Evolutionary conservation across 2,329 filamentous ascomycete species (phyloP), one percentile per base, ranked within the genome.

Genomic region (Diaporthe amygdali): DNA sequence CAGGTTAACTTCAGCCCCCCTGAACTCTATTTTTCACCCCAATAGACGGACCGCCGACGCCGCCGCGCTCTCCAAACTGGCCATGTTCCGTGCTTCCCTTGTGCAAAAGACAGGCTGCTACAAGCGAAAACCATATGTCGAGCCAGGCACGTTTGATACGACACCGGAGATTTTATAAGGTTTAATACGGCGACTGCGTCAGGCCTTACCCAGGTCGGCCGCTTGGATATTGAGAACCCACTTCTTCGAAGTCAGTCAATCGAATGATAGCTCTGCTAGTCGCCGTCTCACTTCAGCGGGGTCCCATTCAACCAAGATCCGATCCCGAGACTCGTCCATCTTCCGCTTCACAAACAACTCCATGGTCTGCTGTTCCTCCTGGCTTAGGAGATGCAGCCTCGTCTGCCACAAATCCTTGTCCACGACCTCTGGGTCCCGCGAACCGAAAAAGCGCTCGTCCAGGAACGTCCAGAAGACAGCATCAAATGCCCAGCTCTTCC

Each of bases 401-500:
- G n/a, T n/a, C n/a, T n/a, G n/a, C n/a, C n/a, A n/a, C n/a, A n/a
- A n/a, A n/a, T n/a, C n/a, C n/a, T n/a, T n/a, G n/a, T n/a, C n/a
- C n/a, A n/a, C n/a, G n/a, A n/a, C n/a, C n/a, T n/a, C n/a, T n/a
- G n/a, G n/a, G n/a, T n/a, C n/a, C n/a, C n/a, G n/a, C n/a, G n/a
- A 7, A 32, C 74, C 76, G 59, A 75, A 78, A 66, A 76, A 75
- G 9, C 46, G 71, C 44, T 76, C 69, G 59, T 78, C 75, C 41
- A 77, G 46, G 59, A 49, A 74, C 56, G 74, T 76, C 77, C 77
- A 79, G 72, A 70, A 79, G 20, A 78, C 71, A 12, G 71, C 69
- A 59, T 78, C 77, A 72, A 78, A 78, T 0, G 76, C 76, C 77
- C 76, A 79, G 68, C 76, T 78, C 47, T 75, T 75, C 37, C 75